Conservation (phyloP, 2,329 filamentous ascomycete species). For the Hypoxylon sp. region DNA sequence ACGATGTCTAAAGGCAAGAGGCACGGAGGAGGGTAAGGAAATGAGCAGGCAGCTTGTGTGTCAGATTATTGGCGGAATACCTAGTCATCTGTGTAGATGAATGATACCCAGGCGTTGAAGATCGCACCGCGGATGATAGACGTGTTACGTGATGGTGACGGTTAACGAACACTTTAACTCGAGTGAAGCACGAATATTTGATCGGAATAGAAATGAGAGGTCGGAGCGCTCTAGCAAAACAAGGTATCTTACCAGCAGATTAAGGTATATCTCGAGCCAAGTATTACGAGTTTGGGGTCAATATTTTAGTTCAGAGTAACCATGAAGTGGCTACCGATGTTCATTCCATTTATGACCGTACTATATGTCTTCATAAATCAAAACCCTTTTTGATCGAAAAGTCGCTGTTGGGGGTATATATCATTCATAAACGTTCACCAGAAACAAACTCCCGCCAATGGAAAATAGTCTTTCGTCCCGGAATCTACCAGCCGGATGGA, state of each 20-base stretch:
- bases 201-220: background rate
- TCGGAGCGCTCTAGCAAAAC: background rate
- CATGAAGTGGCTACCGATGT: slow-evolving; percentile 12
- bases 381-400: slow-evolving; percentile 19
- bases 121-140: slow-evolving; percentile 24
- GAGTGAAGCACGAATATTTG: background rate
- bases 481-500: slow-evolving; percentile 51
- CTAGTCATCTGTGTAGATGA: slow-evolving; percentile 51
- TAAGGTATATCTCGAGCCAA: background rate
- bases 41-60: slow-evolving; percentile 40
- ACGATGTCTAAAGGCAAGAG: slow-evolving; percentile 9
- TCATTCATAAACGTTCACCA: slow-evolving; percentile 58
- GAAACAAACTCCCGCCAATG: slow-evolving; percentile 59
- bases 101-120: slow-evolving; percentile 52
- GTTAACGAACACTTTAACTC: background rate
- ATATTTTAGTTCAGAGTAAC: slow-evolving; percentile 20
- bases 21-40: slow-evolving; percentile 2
- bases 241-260: background rate
- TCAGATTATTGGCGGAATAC: slow-evolving; percentile 43
- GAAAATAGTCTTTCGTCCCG: slow-evolving; percentile 36
- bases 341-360: slow-evolving; percentile 14
- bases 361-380: slow-evolving; percentile 15
- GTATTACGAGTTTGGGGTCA: slow-evolving; percentile 4
- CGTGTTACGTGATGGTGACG: slow-evolving; percentile 18
- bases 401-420: slow-evolving; percentile 58